Conservation (phyloP, 192 early-diverging fungal genomes). For the Backusella parvicylindrica region DNA sequence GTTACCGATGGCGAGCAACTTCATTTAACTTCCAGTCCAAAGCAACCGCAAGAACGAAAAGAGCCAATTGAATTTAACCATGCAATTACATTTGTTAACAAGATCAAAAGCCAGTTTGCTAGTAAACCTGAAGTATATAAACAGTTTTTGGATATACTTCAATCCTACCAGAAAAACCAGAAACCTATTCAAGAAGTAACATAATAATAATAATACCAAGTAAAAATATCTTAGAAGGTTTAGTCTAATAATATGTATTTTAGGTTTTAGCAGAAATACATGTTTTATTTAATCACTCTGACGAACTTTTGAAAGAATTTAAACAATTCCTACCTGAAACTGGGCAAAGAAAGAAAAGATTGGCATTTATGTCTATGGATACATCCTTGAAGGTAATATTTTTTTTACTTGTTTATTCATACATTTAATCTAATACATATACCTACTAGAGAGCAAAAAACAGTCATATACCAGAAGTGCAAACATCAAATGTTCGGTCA, state of each 20-base stretch:
- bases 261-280: slow-evolving; percentile 94
- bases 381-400: neutral
- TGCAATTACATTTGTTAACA: slow-evolving; percentile 98
- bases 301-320: slow-evolving; percentile 95
- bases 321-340: slow-evolving; percentile 93
- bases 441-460: slow-evolving; percentile 2
- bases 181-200: slow-evolving; percentile 89
- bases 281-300: slow-evolving; percentile 77
- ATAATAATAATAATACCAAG: too few species aligned
- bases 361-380: neutral
- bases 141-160: slow-evolving; percentile 91
- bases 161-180: slow-evolving; percentile 93
- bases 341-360: neutral
- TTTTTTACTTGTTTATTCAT: neutral
- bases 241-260: neutral
- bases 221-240: neutral
- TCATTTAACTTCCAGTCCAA: slow-evolving; percentile 22
- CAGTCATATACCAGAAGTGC: neutral
- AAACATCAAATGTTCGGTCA: slow-evolving; percentile 13
- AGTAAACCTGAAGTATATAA: slow-evolving; percentile 91
- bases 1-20: slow-evolving; percentile 21
- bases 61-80: slow-evolving; percentile 94
- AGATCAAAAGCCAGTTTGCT: slow-evolving; percentile 88
- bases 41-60: slow-evolving; percentile 92
- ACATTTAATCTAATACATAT: neutral